phyloP scores from a whole-genome alignment of 306 rosid genomes.

The Fagus sylvatica region DNA sequence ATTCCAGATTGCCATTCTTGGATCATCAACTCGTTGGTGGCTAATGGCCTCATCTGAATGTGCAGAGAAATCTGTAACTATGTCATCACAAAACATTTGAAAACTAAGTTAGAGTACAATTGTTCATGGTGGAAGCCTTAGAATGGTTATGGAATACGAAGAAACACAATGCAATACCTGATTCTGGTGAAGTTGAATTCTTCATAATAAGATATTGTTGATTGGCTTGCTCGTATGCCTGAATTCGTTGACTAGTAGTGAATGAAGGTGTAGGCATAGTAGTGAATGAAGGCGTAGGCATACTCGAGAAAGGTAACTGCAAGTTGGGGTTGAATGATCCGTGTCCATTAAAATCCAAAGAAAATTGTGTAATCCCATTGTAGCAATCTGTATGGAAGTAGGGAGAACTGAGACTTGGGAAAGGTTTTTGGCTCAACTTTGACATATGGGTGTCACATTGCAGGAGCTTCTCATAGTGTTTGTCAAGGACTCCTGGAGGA shows the following conservation, averaged over 20 bases:
- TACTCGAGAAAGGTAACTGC: background rate
- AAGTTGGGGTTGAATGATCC: background rate
- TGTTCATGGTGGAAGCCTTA: background rate
- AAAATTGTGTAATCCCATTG: background rate
- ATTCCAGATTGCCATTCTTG: conserved; percentile 21
- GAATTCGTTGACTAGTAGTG: background rate
- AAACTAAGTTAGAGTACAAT: conserved; percentile 1
- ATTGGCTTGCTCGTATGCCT: conserved; percentile 6
- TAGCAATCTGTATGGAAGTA: conserved; percentile 19
- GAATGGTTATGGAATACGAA: background rate
- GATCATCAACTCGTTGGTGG: conserved; percentile 18
- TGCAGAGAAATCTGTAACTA: conserved; percentile 6
- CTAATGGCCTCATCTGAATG: conserved; percentile 6
- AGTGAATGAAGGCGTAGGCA: background rate
- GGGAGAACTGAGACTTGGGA: conserved; percentile 21
- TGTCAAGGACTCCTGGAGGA: conserved; percentile 33
- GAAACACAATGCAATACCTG: conserved; percentile 18
- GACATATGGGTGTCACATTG: conserved; percentile 22
- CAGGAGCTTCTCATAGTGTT: conserved; percentile 32
- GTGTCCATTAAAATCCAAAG: background rate
- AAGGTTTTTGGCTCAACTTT: conserved; percentile 20
- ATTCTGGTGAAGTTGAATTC: conserved; percentile 4
- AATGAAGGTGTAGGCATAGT: background rate
- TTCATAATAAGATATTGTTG: background rate
- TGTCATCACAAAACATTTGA: conserved; percentile 6